Percentiles rank a stretch among this genome's conserved stretches.
Evolutionary conservation across 805 yeast genomes (phyloP).

Genomic region (Hanseniaspora jakobsenii): DNA sequence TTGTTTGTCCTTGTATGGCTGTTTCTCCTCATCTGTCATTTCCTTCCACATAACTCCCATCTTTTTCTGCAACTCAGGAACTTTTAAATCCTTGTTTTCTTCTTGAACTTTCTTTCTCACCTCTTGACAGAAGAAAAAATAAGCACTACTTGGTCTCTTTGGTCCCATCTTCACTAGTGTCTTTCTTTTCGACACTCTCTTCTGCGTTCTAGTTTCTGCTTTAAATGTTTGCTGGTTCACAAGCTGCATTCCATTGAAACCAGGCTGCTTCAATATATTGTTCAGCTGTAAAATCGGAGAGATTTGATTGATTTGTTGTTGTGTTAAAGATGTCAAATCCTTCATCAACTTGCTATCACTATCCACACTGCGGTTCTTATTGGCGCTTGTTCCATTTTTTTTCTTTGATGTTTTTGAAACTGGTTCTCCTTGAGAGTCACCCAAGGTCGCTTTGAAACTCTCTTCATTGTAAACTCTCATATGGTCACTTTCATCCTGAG

Average conservation of each 20-base stretch:
- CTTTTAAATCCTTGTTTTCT: constrained; percentile 29
- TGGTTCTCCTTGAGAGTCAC: too few species aligned
- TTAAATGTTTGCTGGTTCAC: constrained; percentile 20
- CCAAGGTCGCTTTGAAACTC: too few species aligned
- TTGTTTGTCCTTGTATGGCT: constrained; percentile 56
- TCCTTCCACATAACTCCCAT: constrained; percentile 90
- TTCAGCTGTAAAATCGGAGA: constrained; percentile 1
- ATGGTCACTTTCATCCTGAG: too few species aligned
- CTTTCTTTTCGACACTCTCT: constrained; percentile 29
- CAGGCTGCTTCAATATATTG: background rate
- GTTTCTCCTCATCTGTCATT: constrained; percentile 59
- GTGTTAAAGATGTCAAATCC: constrained; percentile 4
- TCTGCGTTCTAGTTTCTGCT: constrained; percentile 28
- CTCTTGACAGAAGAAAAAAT: constrained; percentile 28
- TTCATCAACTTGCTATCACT: background rate
- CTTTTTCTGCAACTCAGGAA: constrained; percentile 39
- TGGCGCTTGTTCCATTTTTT: too few species aligned
- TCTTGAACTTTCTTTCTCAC: constrained; percentile 25
- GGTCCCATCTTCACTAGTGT: constrained; percentile 29
- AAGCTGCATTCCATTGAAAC: background rate
- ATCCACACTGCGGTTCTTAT: too few species aligned
- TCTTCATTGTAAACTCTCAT: too few species aligned
- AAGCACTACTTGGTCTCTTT: constrained; percentile 31
- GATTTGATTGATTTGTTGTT: constrained; percentile 9
- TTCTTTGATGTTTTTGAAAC: too few species aligned